phyloP scores from a whole-genome alignment of 2,329 filamentous ascomycete species.

The Colletotrichum eleusines region DNA sequence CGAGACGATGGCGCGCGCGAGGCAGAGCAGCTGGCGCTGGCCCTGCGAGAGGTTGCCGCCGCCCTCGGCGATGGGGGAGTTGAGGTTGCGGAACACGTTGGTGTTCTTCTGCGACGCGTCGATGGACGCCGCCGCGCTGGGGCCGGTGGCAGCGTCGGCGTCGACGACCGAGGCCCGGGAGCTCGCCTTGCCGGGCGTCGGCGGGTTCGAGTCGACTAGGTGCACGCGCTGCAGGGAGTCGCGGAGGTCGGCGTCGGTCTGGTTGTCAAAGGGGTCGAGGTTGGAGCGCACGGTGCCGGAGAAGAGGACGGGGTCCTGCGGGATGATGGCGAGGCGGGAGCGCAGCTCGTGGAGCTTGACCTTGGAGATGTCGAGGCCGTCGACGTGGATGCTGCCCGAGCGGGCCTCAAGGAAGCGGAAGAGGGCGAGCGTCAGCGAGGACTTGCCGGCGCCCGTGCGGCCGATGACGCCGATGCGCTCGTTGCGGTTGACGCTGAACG shows the following conservation, averaged over 20 bases:
- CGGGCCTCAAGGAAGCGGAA: conserved; percentile 82
- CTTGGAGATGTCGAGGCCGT: conserved; percentile 80
- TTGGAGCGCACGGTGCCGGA: conserved; percentile 82
- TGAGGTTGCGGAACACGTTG: conserved; percentile 75
- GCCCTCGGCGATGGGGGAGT: conserved; percentile 75
- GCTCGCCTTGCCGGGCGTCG: conserved; percentile 56
- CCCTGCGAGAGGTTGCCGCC: conserved; percentile 82
- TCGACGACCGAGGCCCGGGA: conserved; percentile 45
- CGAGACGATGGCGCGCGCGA: conserved; percentile 78
- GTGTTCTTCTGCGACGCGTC: conserved; percentile 61
- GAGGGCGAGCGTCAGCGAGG: conserved; percentile 78
- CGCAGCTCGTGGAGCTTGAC: conserved; percentile 78
- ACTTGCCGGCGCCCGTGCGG: conserved; percentile 83
- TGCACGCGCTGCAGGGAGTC: conserved; percentile 79
- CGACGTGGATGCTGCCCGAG: conserved; percentile 75
- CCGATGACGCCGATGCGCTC: conserved; percentile 83
- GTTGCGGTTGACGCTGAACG: conserved; percentile 74
- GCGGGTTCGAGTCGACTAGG: conserved; percentile 62
- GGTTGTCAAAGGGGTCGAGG: conserved; percentile 80
- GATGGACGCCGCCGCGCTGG: conserved; percentile 46
- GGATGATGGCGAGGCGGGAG: conserved; percentile 83
- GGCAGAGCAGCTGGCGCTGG: conserved; percentile 80
- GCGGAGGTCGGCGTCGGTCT: conserved; percentile 75
- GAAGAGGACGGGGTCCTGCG: conserved; percentile 84
- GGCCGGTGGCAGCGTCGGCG: conserved; percentile 27